These are phyloP conservation scores for Plantago ovata DNA, from an alignment of 257 asterid genomes.

Conservation along the genomic window DNA sequence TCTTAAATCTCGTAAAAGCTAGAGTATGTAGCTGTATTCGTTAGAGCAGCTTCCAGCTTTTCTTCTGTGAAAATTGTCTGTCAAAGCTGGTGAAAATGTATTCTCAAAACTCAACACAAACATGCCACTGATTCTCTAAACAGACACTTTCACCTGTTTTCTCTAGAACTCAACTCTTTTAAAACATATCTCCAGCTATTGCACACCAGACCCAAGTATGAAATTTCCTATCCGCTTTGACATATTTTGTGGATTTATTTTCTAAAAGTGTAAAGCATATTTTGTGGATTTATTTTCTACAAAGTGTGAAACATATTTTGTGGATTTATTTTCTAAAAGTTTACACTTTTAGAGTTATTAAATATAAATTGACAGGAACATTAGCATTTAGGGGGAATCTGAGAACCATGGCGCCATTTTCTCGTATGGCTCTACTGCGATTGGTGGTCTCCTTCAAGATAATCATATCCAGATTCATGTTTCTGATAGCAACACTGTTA, in stretches of 20 bases:
- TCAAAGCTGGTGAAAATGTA: background rate
- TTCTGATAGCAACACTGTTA: slow-evolving; percentile 47
- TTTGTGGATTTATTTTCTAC: too few relatives aligned
- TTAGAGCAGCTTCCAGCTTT: background rate
- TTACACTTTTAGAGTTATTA: slow-evolving; percentile 30
- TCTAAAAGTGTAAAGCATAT: too few relatives aligned
- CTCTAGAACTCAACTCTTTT: background rate
- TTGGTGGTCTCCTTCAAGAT: slow-evolving; percentile 55
- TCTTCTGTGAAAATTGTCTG: background rate
- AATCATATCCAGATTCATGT: slow-evolving; percentile 47
- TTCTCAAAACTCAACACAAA: background rate
- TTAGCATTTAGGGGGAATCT: slow-evolving; percentile 81
- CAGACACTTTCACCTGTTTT: background rate
- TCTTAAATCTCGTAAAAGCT: background rate
- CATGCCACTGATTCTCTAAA: background rate
- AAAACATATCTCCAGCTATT: too few relatives aligned
- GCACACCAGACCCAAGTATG: too few relatives aligned
- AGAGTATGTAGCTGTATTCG: background rate
- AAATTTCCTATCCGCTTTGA: too few relatives aligned
- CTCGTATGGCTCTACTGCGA: slow-evolving; percentile 61
- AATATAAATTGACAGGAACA: slow-evolving; percentile 48
- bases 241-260: too few relatives aligned
- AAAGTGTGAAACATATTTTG: too few relatives aligned
- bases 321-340: too few relatives aligned
- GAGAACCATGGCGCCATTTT: slow-evolving; percentile 67